Evolutionary conservation across 2,329 filamentous ascomycete species (phyloP), one percentile per base, ranked within the genome.

Genomic region (Ophiobolus disseminans): DNA sequence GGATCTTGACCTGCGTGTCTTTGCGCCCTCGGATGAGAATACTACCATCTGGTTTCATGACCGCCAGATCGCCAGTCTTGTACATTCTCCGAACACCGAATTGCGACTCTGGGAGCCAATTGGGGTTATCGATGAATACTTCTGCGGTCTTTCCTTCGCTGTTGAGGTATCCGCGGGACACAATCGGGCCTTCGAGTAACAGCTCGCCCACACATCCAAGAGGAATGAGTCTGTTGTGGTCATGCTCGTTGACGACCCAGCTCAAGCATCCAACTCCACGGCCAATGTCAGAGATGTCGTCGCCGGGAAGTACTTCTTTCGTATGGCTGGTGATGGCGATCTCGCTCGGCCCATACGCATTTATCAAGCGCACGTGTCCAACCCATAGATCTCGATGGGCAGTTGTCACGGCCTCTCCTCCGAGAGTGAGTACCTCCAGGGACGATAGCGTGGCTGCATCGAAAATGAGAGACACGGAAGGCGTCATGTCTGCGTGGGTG

Each of bases 171-270:
- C 57, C 60, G 7, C 57, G 37, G 1, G 53, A 57, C 3, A 68
- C 35, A 1, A 48, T 43, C 7, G 50, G 58, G 2, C 65, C 63
- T 40, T 68, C 60, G 16, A 69, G 41, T 0, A 67, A 22, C 3
- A 69, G 50, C 35, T 68, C 66, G 3, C 64, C 66, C n/a, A n/a
- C n/a, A 3, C 32, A 40, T 3, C 63, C 63, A 4, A 57, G n/a
- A 1, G 64, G 59, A 1, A 49, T 39, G 3, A 69, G 50, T 9
- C 39, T 39, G 22, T 63, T 43, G 44, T 54, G 53, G 28, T 69
- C 47, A 3, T 40, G 34, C 0, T 50, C 22, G 25, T 63, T 48
- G 3, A 72, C 67, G 28, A 76, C 39, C 57, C 62, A 64, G 19
- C 40, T 47, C 21, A 57, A 58, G 7, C 43, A 43, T 10, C 45